These are phyloP conservation scores for Phanerochaete sordida DNA, from an alignment of 768 basidiomycete genomes.

Conservation along the genomic window DNA sequence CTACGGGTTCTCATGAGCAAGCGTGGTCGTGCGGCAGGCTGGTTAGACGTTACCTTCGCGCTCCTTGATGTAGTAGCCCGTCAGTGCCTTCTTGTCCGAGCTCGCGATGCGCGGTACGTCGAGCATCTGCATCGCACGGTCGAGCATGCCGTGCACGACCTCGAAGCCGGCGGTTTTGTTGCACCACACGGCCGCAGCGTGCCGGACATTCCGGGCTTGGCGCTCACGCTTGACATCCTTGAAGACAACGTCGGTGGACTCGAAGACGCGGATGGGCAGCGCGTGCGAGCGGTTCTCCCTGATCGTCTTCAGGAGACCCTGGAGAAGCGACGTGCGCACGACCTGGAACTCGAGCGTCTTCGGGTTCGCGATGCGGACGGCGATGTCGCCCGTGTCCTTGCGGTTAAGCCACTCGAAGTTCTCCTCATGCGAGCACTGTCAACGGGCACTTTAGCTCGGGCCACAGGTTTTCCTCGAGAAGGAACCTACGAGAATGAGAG, in stretches of 20 bases:
- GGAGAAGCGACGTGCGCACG: conserved; percentile 92
- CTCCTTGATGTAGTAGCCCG: conserved; percentile 92
- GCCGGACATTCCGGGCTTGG: conserved; percentile 83
- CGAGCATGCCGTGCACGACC: conserved; percentile 90
- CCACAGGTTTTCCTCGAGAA: not conserved
- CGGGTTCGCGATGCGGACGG: conserved; percentile 92
- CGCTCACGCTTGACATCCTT: conserved; percentile 78
- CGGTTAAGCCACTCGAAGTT: conserved; percentile 95
- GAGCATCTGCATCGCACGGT: conserved; percentile 94
- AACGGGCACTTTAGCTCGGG: not conserved
- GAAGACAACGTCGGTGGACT: conserved; percentile 89
- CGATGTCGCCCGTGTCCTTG: conserved; percentile 73
- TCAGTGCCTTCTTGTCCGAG: conserved; percentile 48
- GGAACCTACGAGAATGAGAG: conserved; percentile 79
- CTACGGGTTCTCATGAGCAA: conserved; percentile 36
- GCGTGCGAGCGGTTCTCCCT: conserved; percentile 95
- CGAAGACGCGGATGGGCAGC: conserved; percentile 91
- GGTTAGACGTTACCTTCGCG: conserved; percentile 54
- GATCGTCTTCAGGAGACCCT: conserved; percentile 93
- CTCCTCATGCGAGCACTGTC: conserved; percentile 95
- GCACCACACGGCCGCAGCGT: conserved; percentile 91
- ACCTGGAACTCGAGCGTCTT: conserved; percentile 98
- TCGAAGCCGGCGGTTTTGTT: conserved; percentile 98
- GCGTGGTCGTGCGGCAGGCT: not conserved
- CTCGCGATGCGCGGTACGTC: conserved; percentile 79